A percentile compares a stretch with the other conserved stretches of the same genome.
phyloP scores from a whole-genome alignment of 768 basidiomycete genomes.

The Hysterangium stoloniferum region DNA sequence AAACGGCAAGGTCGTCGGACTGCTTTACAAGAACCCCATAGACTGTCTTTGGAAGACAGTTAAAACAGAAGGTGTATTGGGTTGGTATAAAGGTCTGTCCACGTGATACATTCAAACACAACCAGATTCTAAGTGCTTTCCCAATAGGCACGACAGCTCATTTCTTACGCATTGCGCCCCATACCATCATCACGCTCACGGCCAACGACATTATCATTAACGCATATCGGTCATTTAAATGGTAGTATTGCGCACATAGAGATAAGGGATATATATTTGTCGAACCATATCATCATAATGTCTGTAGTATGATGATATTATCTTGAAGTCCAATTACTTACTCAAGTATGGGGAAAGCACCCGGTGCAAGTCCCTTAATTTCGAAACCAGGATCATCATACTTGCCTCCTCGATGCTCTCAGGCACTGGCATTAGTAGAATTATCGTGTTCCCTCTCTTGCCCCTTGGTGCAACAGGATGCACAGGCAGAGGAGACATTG shows the following conservation, averaged over 20 bases:
- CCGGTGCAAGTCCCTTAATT: too few relatives aligned
- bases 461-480: too few relatives aligned
- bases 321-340: too few relatives aligned
- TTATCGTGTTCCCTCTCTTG: too few relatives aligned
- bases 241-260: not conserved
- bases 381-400: too few relatives aligned
- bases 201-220: constrained; percentile 65
- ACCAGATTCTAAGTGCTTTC: not conserved
- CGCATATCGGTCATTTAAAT: constrained; percentile 12
- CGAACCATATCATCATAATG: too few relatives aligned
- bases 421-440: too few relatives aligned
- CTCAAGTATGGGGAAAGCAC: too few relatives aligned
- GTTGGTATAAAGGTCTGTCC: constrained; percentile 87
- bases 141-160: constrained; percentile 81
- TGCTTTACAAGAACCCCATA: constrained; percentile 84
- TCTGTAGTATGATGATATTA: too few relatives aligned
- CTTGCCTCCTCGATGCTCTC: too few relatives aligned
- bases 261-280: too few relatives aligned
- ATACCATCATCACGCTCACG: constrained; percentile 89
- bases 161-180: constrained; percentile 86
- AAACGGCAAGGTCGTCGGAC: constrained; percentile 64
- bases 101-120: not conserved
- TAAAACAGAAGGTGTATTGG: constrained; percentile 78
- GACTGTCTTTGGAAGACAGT: constrained; percentile 97
- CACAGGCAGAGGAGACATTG: too few relatives aligned